These are phyloP conservation scores for Lactarius vividus DNA, from an alignment of 768 basidiomycete species.

Conservation along the genomic window DNA sequence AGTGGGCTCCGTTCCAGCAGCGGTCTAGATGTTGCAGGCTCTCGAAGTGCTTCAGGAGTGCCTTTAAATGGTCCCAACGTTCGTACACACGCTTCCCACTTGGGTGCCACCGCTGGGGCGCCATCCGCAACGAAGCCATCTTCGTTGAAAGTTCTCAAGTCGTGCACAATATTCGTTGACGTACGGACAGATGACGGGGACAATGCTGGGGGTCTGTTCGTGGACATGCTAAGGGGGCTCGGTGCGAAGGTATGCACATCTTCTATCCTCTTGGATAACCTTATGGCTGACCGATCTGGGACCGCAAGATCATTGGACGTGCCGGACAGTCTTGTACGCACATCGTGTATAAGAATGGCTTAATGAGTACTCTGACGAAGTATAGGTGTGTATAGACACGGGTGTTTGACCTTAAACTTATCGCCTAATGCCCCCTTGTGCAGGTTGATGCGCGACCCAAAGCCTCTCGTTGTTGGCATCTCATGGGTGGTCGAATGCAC, in stretches of 20 bases:
- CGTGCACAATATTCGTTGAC: conserved; percentile 82
- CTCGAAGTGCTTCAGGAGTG: conserved; percentile 37
- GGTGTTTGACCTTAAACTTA: not conserved
- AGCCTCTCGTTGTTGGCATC: conserved; percentile 77
- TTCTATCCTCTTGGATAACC: not conserved
- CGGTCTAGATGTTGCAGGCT: conserved; percentile 24
- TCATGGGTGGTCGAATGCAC: conserved; percentile 89
- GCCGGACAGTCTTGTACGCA: conserved; percentile 77
- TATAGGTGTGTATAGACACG: conserved; percentile 52
- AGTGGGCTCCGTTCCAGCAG: conserved; percentile 24
- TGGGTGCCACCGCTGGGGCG: conserved; percentile 34
- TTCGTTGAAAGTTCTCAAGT: conserved; percentile 56
- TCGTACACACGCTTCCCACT: conserved; percentile 29
- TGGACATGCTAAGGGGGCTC: conserved; percentile 74
- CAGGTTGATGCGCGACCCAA: conserved; percentile 62
- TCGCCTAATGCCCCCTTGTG: not conserved
- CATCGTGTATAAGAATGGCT: conserved; percentile 82
- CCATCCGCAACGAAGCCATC: conserved; percentile 28
- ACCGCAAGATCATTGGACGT: conserved; percentile 53
- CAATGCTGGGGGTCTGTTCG: conserved; percentile 76
- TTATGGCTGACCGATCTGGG: not conserved
- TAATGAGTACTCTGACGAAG: conserved; percentile 66
- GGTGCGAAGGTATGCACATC: conserved; percentile 68
- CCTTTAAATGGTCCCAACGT: conserved; percentile 31
- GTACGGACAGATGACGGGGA: conserved; percentile 72